phyloP scores from a whole-genome alignment of 305 asterid species.

The Striga hermonthica region DNA sequence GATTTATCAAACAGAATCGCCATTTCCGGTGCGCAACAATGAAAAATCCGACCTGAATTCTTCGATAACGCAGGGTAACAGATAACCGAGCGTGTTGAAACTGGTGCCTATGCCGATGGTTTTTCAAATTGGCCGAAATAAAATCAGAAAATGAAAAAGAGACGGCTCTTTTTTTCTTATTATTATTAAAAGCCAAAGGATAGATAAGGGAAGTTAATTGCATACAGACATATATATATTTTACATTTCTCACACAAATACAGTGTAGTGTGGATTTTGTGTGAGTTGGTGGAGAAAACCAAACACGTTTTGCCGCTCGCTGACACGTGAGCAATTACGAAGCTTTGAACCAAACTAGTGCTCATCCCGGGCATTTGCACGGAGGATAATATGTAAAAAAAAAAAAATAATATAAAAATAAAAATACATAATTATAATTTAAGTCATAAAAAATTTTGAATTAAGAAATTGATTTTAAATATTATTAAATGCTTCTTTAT shows the following conservation, averaged over 20 bases:
- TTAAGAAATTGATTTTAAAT: too few species aligned
- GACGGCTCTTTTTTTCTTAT: slow-evolving; percentile 12
- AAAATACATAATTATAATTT: too few species aligned
- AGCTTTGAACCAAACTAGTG: too few species aligned
- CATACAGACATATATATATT: too few species aligned
- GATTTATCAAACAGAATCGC: not conserved
- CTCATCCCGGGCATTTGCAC: too few species aligned
- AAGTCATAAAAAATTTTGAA: too few species aligned
- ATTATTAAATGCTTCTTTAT: too few species aligned
- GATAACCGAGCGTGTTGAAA: not conserved
- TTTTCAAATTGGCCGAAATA: too few species aligned
- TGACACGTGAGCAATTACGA: not conserved
- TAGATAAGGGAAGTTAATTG: not conserved
- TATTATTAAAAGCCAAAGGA: not conserved
- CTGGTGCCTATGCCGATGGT: too few species aligned
- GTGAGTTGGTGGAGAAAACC: not conserved
- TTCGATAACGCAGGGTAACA: slow-evolving; percentile 4
- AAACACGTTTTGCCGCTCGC: not conserved
- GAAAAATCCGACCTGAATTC: slow-evolving; percentile 30
- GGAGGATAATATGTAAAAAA: too few species aligned
- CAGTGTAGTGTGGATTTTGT: not conserved
- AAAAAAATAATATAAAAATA: too few species aligned
- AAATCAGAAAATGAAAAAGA: not conserved
- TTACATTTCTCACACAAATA: not conserved
- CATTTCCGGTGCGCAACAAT: not conserved